Conservation (phyloP, 1,284 basidiomycete species). For the Clitocybe nebularis region DNA sequence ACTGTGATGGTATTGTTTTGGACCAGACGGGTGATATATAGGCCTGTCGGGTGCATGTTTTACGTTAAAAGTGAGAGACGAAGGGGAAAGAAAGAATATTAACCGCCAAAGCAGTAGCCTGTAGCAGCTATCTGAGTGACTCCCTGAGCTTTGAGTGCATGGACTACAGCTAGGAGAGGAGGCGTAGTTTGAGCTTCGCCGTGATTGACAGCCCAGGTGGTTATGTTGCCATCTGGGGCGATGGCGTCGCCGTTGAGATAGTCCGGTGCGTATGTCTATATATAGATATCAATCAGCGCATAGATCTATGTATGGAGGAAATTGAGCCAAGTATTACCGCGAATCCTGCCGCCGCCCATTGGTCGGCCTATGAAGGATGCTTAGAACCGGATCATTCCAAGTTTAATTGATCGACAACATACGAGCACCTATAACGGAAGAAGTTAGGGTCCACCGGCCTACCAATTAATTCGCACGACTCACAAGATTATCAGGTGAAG, state of each 20-base stretch:
- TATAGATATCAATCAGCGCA: too few species aligned
- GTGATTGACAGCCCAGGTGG: constrained; percentile 13
- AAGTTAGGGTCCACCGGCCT: background rate
- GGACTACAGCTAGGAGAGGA: constrained; percentile 12
- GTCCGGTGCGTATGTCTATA: constrained; percentile 15
- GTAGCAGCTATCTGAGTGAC: constrained; percentile 13
- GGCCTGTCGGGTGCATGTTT: background rate
- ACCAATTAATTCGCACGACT: background rate
- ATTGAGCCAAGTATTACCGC: too few species aligned
- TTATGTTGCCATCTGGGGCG: constrained; percentile 13
- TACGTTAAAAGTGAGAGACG: background rate
- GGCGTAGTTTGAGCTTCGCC: constrained; percentile 17
- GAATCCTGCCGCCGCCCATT: constrained; percentile 15
- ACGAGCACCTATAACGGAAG: too few species aligned
- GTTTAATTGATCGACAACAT: too few species aligned
- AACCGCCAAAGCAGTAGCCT: constrained; percentile 16
- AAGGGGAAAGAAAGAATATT: background rate
- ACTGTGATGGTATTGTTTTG: constrained; percentile 16
- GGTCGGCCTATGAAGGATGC: too few species aligned
- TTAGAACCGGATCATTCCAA: too few species aligned
- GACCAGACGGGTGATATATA: constrained; percentile 15
- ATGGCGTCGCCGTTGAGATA: constrained; percentile 16
- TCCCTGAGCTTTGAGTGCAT: constrained; percentile 11
- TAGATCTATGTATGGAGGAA: too few species aligned
- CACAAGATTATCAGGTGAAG: constrained; percentile 11